Conservation (phyloP, 225 moss, liverwort and hornwort genomes). For the Antitrichia curtipendula region DNA sequence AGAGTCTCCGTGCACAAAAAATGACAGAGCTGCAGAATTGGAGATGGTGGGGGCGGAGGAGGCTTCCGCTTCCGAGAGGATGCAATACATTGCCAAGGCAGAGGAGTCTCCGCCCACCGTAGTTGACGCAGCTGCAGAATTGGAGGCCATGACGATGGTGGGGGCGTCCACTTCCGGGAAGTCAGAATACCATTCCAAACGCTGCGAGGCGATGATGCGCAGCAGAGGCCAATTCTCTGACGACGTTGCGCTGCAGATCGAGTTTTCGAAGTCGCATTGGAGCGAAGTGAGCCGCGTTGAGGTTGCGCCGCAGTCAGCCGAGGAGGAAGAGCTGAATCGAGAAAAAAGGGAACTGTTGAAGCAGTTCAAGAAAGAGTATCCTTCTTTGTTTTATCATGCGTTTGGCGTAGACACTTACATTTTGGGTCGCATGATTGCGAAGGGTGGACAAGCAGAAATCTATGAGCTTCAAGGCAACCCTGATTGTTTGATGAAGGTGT, state of each 20-base stretch:
- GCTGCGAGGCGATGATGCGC: not conserved
- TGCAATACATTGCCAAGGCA: not conserved
- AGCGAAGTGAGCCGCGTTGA: not conserved
- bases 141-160: not conserved
- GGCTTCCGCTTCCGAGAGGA: too few species aligned
- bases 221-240: not conserved
- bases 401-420: accelerated
- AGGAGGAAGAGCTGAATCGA: not conserved
- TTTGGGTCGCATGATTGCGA: not conserved
- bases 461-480: not conserved
- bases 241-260: not conserved
- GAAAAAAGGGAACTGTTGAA: not conserved
- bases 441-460: not conserved
- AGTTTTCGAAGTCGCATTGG: not conserved
- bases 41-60: too few species aligned
- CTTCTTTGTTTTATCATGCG: accelerated
- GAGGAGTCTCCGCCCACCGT: too few species aligned
- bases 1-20: too few species aligned
- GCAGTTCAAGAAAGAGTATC: accelerated
- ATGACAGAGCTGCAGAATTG: too few species aligned
- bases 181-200: not conserved
- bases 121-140: too few species aligned
- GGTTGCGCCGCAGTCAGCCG: not conserved
- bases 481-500: accelerated
- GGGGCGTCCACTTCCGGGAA: not conserved